Conservation (phyloP, 164 flowering plant species). For the Aristolochia fimbriata region DNA sequence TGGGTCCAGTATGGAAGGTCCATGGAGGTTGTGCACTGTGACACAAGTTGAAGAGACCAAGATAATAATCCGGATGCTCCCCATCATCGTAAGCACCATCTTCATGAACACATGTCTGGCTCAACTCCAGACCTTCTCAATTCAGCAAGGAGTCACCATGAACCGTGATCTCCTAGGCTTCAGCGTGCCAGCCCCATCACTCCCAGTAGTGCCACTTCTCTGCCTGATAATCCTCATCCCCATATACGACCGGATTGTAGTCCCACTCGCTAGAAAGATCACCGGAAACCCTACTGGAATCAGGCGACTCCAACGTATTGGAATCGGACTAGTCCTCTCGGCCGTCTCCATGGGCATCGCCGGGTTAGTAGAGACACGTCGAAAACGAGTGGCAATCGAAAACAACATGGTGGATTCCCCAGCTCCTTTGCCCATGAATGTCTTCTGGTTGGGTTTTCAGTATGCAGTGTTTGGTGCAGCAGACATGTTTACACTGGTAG, state of each 20-base stretch:
- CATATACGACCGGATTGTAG: constrained; percentile 45
- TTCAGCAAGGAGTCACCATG: constrained; percentile 64
- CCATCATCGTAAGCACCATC: constrained; percentile 53
- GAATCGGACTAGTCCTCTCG: constrained; percentile 51
- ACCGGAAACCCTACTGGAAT: constrained; percentile 65
- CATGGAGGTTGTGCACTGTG: constrained; percentile 56
- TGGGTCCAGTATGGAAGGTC: constrained; percentile 8
- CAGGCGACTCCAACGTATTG: constrained; percentile 50
- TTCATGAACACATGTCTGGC: constrained; percentile 71
- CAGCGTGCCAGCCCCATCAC: constrained; percentile 43
- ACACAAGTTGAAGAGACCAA: constrained; percentile 73
- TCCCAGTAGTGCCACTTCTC: constrained; percentile 48
- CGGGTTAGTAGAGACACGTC: constrained; percentile 37
- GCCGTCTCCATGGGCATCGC: constrained; percentile 54
- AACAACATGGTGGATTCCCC: constrained; percentile 41
- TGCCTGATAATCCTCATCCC: constrained; percentile 52
- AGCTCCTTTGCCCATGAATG: constrained; percentile 41
- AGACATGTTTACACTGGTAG: constrained; percentile 62
- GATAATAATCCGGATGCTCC: constrained; percentile 51
- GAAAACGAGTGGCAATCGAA: constrained; percentile 38
- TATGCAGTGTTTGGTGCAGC: constrained; percentile 57
- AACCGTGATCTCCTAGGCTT: constrained; percentile 35
- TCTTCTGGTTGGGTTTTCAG: constrained; percentile 62
- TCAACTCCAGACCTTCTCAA: constrained; percentile 64
- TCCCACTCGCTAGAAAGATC: constrained; percentile 44